These are phyloP conservation scores for Nitzschia putrida DNA, from an alignment of 108 stramenopile genomes.

Conservation along the genomic window DNA sequence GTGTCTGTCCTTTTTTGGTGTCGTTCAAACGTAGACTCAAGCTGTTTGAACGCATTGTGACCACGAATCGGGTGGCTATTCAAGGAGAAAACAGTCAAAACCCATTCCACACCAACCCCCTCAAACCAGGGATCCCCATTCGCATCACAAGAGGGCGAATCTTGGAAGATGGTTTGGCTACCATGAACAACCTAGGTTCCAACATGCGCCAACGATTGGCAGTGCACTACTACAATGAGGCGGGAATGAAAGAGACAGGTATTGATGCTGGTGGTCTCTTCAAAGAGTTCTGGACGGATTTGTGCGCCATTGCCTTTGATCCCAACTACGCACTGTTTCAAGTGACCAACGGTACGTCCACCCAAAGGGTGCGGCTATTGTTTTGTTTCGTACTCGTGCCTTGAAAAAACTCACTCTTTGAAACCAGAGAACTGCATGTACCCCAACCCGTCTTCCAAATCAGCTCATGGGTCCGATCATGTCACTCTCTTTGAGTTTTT, in stretches of 20 bases:
- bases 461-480: conserved; percentile 77
- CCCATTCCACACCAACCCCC: conserved; percentile 50
- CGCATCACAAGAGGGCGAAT: conserved; percentile 80
- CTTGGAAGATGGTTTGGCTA: conserved; percentile 82
- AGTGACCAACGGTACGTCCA: conserved; percentile 70
- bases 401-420: not conserved
- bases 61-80: conserved; percentile 43
- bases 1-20: conserved; percentile 80
- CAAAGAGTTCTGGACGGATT: conserved; percentile 96
- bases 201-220: conserved; percentile 79
- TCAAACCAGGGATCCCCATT: conserved; percentile 77
- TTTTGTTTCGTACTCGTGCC: not conserved
- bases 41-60: conserved; percentile 83
- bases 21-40: conserved; percentile 86
- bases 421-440: conserved; percentile 73
- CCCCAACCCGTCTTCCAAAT: conserved; percentile 86
- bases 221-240: conserved; percentile 81
- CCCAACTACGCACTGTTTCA: conserved; percentile 90
- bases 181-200: conserved; percentile 78
- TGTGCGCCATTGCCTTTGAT: conserved; percentile 87
- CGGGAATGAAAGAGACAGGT: conserved; percentile 80
- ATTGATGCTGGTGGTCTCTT: conserved; percentile 98
- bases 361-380: not conserved
- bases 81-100: conserved; percentile 52
- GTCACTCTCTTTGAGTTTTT: conserved; percentile 89